phyloP scores from a whole-genome alignment of 768 basidiomycete genomes.

The Tephrocybe sp. region DNA sequence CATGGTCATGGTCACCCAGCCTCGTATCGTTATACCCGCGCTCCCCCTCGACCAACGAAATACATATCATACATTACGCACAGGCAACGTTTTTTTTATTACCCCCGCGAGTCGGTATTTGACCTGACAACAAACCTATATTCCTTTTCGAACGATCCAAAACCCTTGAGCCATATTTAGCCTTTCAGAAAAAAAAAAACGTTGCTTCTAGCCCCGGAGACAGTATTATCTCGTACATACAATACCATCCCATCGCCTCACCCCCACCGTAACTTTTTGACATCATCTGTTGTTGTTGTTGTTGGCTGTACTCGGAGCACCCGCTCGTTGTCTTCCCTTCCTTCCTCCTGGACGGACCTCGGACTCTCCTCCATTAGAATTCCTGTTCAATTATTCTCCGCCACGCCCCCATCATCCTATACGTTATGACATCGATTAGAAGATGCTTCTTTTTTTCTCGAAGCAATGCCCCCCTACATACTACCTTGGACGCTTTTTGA shows the following conservation, averaged over 20 bases:
- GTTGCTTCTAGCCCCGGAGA: not conserved
- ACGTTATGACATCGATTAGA: not conserved
- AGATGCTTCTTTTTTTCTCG: not conserved
- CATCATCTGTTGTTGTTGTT: not conserved
- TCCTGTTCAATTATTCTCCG: not conserved
- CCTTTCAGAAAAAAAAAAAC: not conserved
- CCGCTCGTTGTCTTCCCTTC: not conserved
- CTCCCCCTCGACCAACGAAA: no score
- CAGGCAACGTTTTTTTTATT: no score
- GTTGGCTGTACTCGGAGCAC: not conserved
- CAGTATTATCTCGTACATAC: not conserved
- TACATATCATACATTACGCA: no score
- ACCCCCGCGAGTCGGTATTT: no score
- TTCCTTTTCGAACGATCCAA: no score
- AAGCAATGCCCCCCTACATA: slow-evolving; percentile 17
- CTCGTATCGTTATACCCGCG: no score
- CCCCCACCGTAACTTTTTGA: not conserved
- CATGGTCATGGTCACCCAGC: no score
- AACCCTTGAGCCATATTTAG: not conserved
- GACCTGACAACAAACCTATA: no score
- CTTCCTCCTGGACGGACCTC: slow-evolving; percentile 7
- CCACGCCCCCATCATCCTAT: not conserved
- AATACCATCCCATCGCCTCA: not conserved
- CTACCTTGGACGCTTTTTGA: not conserved
- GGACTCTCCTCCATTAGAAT: slow-evolving; percentile 14